A percentile compares a stretch with the other conserved stretches of the same genome.
Conservation (phyloP, 345 rosid species). For the Ricinus communis region DNA sequence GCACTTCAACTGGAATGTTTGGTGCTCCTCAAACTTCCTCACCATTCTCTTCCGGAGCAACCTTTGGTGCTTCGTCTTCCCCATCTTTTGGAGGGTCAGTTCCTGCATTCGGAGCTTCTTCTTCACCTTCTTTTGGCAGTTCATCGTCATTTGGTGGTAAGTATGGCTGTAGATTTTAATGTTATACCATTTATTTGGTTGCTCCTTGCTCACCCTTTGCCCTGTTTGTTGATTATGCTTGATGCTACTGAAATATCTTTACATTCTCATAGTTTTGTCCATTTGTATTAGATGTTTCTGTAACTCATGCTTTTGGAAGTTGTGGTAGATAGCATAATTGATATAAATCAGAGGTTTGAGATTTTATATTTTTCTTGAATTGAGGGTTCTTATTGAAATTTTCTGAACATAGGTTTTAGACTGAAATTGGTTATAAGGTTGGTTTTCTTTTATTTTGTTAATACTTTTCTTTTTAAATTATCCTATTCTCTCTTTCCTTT, state of each 20-base stretch:
- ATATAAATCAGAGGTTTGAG: too few species aligned
- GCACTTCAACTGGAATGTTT: slow-evolving; percentile 87
- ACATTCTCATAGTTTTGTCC: background rate
- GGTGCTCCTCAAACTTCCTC: slow-evolving; percentile 67
- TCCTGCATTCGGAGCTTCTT: slow-evolving; percentile 55
- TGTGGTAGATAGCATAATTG: too few species aligned
- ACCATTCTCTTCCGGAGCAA: slow-evolving; percentile 57
- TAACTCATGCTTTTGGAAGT: background rate
- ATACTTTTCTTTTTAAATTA: too few species aligned
- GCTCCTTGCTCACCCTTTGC: background rate
- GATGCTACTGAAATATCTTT: background rate
- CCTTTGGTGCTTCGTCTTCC: slow-evolving; percentile 78
- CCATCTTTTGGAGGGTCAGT: slow-evolving; percentile 66
- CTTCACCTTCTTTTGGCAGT: slow-evolving; percentile 68
- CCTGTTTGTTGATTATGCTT: background rate
- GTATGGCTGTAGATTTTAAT: slow-evolving; percentile 9
- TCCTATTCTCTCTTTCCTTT: too few species aligned
- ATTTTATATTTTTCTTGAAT: too few species aligned
- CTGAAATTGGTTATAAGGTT: too few species aligned
- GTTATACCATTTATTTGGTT: background rate
- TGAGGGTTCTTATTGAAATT: too few species aligned
- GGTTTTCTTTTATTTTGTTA: too few species aligned
- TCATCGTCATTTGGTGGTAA: slow-evolving; percentile 77
- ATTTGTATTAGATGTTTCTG: background rate
- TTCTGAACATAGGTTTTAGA: too few species aligned